Percentiles rank a stretch among this genome's conserved stretches.
These are phyloP conservation scores for Nectriaceae sp. DNA, from an alignment of 2,329 filamentous ascomycete genomes.

Conservation along the genomic window DNA sequence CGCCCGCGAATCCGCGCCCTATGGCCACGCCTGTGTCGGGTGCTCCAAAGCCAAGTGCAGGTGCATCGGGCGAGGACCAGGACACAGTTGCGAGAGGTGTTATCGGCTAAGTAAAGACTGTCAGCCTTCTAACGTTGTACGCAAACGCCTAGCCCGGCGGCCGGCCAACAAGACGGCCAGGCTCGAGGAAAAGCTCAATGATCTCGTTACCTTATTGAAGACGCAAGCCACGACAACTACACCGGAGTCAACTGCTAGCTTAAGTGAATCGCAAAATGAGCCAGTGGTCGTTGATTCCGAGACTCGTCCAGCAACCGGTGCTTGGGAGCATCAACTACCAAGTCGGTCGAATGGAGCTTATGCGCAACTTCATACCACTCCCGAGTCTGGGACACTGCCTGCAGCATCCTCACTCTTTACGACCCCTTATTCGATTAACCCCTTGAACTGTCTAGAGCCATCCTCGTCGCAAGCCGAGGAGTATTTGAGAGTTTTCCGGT, in stretches of 20 bases:
- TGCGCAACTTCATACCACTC: neutral
- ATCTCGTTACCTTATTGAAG: conserved; percentile 30
- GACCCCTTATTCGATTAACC: neutral
- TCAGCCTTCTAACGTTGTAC: conserved; percentile 36
- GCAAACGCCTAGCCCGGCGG: conserved; percentile 26
- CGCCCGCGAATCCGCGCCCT: conserved; percentile 31
- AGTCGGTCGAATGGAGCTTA: no score
- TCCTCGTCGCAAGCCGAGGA: conserved; percentile 7
- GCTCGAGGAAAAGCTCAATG: conserved; percentile 31
- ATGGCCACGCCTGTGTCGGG: conserved; percentile 43
- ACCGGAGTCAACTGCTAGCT: neutral
- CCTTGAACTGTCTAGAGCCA: neutral
- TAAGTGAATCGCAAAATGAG: neutral
- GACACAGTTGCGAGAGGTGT: conserved; percentile 39
- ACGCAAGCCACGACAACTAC: conserved; percentile 10
- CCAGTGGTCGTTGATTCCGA: neutral
- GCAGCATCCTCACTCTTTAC: neutral
- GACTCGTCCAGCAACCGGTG: neutral
- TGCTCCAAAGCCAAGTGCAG: conserved; percentile 47
- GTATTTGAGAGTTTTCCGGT: conserved; percentile 19
- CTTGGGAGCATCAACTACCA: no score
- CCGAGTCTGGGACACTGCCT: neutral
- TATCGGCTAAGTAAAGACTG: conserved; percentile 42
- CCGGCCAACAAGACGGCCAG: conserved; percentile 19
- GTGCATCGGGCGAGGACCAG: conserved; percentile 37